Base-by-base conservation (phyloP, 148 eudicot genomes). In the Cornus suecica region DNA sequence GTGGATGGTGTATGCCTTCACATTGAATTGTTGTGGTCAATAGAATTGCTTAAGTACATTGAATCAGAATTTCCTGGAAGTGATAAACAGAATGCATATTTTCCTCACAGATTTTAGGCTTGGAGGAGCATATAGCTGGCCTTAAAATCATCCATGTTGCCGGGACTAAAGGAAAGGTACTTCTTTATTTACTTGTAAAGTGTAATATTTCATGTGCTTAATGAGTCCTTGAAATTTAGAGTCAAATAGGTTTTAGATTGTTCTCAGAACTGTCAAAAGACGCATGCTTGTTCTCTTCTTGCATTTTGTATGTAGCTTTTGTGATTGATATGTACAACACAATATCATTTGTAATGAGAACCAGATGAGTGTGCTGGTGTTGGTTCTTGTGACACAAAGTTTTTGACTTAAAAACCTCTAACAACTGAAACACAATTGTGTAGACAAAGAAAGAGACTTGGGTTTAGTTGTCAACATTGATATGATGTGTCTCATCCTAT, bases 121-220 rank as follows among this genome's bases (percentile, higher is more conserved):
- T 93, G 86, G 94, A 93, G 76, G 90, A 93, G 65, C 86, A 83
- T 54, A 71, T 93, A 72, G 86, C 81, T 63, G 83, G 78, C 69
- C 98, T 93, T 60, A 91, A 83, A 72, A 85, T 93, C 70, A 89
- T 93, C 84, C 98, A 93, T 86, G 98, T 93, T 80, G 96, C 98
- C 73, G 97, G 97, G 73, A 92, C 97, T 29, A 92, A 92, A 81
- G 97, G 97, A 80, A 92, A 92, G 97, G 97, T 92, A 89, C 69
- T 66, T 14, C 70, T 62, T 72, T n/a, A n/a, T n/a, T n/a, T n/a
- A n/a, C 15, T 68, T 73, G 69, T 78, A 18, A 15, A 23, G 41
- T 62, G 26, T 66, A 56, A 48, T 24, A 20, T 68, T 68, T 27
- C 63, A 60, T 61, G 8, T 52, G 27, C 54, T 45, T 51, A 30